Conservation (phyloP, 495 filamentous ascomycete species). For the Lasiosphaeris hirsuta region DNA sequence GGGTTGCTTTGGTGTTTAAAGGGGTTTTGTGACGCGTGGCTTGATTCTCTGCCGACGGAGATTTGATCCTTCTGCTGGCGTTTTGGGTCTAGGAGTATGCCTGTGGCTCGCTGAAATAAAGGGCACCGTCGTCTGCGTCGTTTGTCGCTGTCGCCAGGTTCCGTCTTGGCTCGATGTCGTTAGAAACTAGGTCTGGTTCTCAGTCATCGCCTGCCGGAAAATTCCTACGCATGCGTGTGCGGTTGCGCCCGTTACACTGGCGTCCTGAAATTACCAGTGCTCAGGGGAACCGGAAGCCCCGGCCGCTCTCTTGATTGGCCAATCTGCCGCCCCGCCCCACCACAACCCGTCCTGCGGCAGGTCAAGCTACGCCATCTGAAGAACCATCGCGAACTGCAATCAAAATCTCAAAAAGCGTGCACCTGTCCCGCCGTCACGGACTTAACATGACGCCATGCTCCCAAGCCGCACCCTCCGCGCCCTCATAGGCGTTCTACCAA, state of each 20-base stretch:
- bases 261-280: background rate
- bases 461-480: no score
- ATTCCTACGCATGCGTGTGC: background rate
- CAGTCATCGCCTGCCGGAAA: no score
- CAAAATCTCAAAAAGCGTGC: no score
- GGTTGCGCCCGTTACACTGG: background rate
- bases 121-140: no score
- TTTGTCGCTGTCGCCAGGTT: no score
- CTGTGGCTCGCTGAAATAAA: no score
- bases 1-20: background rate
- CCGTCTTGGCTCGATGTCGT: no score
- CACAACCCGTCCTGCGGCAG: background rate
- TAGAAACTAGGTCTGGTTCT: no score
- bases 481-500: background rate
- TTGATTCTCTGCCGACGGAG: background rate
- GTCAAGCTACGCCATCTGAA: background rate
- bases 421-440: no score
- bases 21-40: background rate
- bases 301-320: slow-evolving; percentile 10
- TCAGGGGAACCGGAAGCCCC: slow-evolving; percentile 5
- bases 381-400: background rate
- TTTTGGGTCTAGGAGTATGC: no score
- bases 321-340: background rate
- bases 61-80: background rate
- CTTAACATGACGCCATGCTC: no score